Conservation (phyloP, 257 asterid species). For the Lithospermum erythrorhizon region DNA sequence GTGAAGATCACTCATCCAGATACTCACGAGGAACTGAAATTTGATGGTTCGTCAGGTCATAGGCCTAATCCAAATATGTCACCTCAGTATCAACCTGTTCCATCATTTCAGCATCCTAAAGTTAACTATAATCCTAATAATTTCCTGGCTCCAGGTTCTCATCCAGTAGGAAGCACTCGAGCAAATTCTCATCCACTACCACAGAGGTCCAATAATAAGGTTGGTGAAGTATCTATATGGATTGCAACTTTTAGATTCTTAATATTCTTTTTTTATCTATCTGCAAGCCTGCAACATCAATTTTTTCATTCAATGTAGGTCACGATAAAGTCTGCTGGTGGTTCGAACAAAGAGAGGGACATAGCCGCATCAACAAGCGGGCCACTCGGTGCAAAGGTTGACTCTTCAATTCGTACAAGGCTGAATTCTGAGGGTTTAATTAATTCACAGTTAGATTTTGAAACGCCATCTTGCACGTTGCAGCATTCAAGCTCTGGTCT, state of each 20-base stretch:
- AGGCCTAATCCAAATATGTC: slow-evolving; percentile 49
- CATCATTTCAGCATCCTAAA: slow-evolving; percentile 51
- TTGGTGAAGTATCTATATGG: slow-evolving; percentile 15
- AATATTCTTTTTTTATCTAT: background rate
- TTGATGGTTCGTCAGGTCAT: slow-evolving; percentile 44
- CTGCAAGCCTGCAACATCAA: background rate
- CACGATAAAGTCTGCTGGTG: slow-evolving; percentile 58
- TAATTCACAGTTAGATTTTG: too few relatives aligned
- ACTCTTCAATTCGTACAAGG: slow-evolving; percentile 28
- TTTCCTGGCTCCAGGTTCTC: slow-evolving; percentile 48
- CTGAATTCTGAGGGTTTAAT: slow-evolving; percentile 6
- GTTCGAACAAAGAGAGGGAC: slow-evolving; percentile 42
- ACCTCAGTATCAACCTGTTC: slow-evolving; percentile 53
- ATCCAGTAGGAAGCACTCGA: slow-evolving; percentile 35
- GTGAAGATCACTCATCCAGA: slow-evolving; percentile 86
- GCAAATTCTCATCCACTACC: slow-evolving; percentile 52
- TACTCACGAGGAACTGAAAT: slow-evolving; percentile 82
- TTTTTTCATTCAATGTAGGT: slow-evolving; percentile 10
- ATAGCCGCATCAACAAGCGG: slow-evolving; percentile 26
- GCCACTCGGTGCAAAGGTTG: slow-evolving; percentile 32
- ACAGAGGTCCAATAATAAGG: slow-evolving; percentile 49
- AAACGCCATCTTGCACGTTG: too few relatives aligned
- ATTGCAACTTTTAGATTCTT: background rate
- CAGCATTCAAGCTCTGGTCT: too few relatives aligned
- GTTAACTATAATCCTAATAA: slow-evolving; percentile 43